Conservation (phyloP, 345 rosid genomes). For the Rhizophora mangle region DNA sequence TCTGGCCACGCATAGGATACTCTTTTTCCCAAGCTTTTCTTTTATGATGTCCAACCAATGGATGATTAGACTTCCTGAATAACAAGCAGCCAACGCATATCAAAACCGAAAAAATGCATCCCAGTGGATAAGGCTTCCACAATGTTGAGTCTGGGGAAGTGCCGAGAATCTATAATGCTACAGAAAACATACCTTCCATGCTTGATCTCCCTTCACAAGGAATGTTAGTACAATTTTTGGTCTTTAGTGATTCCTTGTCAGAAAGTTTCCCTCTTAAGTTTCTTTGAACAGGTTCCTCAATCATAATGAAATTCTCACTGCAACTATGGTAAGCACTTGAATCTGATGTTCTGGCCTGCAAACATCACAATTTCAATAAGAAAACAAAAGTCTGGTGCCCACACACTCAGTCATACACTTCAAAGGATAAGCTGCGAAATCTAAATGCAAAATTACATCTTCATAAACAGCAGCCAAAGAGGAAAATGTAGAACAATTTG, state of each 20-base stretch:
- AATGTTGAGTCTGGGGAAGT: not conserved
- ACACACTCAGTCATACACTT: not conserved
- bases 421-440: conserved; percentile 10
- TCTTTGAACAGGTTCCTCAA: conserved; percentile 36
- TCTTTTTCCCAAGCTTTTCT: conserved; percentile 44
- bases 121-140: not conserved
- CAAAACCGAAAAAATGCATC: not conserved
- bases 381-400: not conserved
- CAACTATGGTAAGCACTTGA: conserved; percentile 67
- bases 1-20: conserved; percentile 31
- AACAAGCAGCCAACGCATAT: not conserved
- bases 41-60: conserved; percentile 41
- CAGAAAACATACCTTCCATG: conserved; percentile 34
- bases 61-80: conserved; percentile 41
- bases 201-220: conserved; percentile 21
- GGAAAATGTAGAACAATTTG: conserved; percentile 39
- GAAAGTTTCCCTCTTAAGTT: conserved; percentile 28
- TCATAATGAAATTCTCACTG: conserved; percentile 43
- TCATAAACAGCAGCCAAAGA: conserved; percentile 47
- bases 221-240: conserved; percentile 16
- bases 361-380: conserved; percentile 5
- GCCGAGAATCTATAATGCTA: not conserved
- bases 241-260: conserved; percentile 27
- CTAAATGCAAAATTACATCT: conserved; percentile 50
- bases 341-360: conserved; percentile 55